Evolutionary conservation across 371 early-diverging fungal genomes (phyloP).

Genomic region (Mucor mucedo): DNA sequence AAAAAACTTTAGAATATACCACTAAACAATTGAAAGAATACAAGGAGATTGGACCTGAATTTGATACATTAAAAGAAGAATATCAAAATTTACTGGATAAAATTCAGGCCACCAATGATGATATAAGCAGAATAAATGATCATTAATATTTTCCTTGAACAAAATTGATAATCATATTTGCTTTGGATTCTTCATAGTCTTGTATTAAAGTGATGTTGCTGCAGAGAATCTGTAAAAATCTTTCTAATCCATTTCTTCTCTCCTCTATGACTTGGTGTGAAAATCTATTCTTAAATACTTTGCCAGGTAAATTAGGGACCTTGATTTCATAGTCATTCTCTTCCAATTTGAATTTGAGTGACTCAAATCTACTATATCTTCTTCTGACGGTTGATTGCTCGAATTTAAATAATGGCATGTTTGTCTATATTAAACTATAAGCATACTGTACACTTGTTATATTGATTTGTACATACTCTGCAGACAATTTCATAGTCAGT

Average conservation of each 20-base stretch:
- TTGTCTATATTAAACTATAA: slow-evolving; percentile 55
- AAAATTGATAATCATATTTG: slow-evolving; percentile 19
- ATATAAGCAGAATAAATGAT: slow-evolving; percentile 24
- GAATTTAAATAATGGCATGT: slow-evolving; percentile 93
- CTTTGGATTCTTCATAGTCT: slow-evolving; percentile 27
- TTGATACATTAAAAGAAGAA: slow-evolving; percentile 15
- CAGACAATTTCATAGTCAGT: slow-evolving; percentile 96
- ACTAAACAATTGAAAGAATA: slow-evolving; percentile 20
- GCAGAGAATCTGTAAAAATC: slow-evolving; percentile 84
- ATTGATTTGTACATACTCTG: slow-evolving; percentile 31
- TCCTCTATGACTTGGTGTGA: slow-evolving; percentile 91
- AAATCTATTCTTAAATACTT: slow-evolving; percentile 95
- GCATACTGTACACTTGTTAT: not conserved
- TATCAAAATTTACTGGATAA: slow-evolving; percentile 20
- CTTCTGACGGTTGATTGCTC: slow-evolving; percentile 83
- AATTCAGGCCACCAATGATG: slow-evolving; percentile 27
- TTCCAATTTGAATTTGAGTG: slow-evolving; percentile 93
- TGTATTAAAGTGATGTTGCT: slow-evolving; percentile 24
- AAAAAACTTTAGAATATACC: slow-evolving; percentile 16
- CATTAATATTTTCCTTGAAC: slow-evolving; percentile 24
- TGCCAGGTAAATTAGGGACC: slow-evolving; percentile 94
- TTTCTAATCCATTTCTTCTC: slow-evolving; percentile 87
- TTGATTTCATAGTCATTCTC: slow-evolving; percentile 89
- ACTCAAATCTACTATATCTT: slow-evolving; percentile 97
- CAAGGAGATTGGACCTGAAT: slow-evolving; percentile 25